Conservation (phyloP, 1,284 basidiomycete genomes). For the Austroboletus olivaceoglutinosus region DNA sequence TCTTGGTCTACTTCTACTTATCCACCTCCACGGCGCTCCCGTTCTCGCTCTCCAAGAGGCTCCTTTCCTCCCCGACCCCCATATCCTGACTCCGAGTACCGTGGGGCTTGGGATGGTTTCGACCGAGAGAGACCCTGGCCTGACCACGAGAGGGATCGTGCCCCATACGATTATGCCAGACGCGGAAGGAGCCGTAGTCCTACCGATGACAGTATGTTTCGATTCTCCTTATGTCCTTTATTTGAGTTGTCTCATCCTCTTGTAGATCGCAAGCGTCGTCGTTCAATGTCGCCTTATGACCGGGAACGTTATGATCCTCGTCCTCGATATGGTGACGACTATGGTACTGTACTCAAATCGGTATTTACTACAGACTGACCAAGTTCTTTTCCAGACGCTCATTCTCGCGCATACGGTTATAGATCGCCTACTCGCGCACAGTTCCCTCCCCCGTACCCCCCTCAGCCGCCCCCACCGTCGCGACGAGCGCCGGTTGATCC, state of each 20-base stretch:
- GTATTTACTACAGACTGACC: constrained; percentile 8
- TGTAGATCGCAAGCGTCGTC: constrained; percentile 73
- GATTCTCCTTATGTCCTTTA: background rate
- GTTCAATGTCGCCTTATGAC: constrained; percentile 85
- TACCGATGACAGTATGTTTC: constrained; percentile 59
- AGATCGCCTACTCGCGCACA: constrained; percentile 59
- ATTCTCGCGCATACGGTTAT: constrained; percentile 62
- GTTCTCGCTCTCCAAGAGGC: constrained; percentile 70
- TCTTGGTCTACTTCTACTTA: constrained; percentile 65
- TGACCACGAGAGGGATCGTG: constrained; percentile 65
- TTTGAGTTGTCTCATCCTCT: constrained; percentile 13
- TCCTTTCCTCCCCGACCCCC: constrained; percentile 51
- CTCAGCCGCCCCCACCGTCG: constrained; percentile 34
- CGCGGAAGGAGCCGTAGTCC: constrained; percentile 76
- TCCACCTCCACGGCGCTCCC: constrained; percentile 71
- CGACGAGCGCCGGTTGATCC: constrained; percentile 75
- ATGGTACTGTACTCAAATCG: constrained; percentile 47
- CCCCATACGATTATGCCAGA: constrained; percentile 55
- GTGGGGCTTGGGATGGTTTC: constrained; percentile 64
- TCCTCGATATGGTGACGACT: constrained; percentile 76
- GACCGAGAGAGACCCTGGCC: constrained; percentile 69
- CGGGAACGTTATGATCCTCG: constrained; percentile 74
- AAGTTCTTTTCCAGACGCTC: constrained; percentile 46
- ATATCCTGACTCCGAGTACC: constrained; percentile 59
- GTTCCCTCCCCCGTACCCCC: constrained; percentile 42